Evolutionary conservation across 2,329 filamentous ascomycete genomes (phyloP).

Genomic region (Lachnum nothofagi): DNA sequence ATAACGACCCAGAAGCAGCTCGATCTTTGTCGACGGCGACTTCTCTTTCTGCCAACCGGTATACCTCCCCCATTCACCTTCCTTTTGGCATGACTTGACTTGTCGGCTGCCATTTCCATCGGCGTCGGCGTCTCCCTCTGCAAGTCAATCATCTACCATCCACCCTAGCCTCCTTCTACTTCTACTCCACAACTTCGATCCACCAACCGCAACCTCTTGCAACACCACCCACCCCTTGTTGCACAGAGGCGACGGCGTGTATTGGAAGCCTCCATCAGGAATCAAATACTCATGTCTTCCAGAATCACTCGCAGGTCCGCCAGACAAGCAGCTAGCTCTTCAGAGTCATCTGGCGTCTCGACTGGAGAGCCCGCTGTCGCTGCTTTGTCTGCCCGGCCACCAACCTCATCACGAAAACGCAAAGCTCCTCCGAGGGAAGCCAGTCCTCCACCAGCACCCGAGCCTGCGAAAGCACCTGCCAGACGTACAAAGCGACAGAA

Average conservation of each 20-base stretch:
- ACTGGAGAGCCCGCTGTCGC: slow-evolving; percentile 33
- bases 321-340: slow-evolving; percentile 69
- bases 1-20: slow-evolving; percentile 15
- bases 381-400: slow-evolving; percentile 40
- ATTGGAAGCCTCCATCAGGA: slow-evolving; percentile 12
- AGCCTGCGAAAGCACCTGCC: slow-evolving; percentile 39
- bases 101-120: not conserved
- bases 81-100: slow-evolving; percentile 1
- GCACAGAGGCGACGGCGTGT: slow-evolving; percentile 16
- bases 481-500: slow-evolving; percentile 69
- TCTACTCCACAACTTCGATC: slow-evolving; percentile 3
- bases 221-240: slow-evolving; percentile 15
- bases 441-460: slow-evolving; percentile 38
- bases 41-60: slow-evolving; percentile 19
- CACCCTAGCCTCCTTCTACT: slow-evolving; percentile 7
- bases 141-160: slow-evolving; percentile 3
- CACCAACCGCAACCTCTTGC: slow-evolving; percentile 11
- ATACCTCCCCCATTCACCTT: slow-evolving; percentile 18
- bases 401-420: slow-evolving; percentile 63
- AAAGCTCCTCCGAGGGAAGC: slow-evolving; percentile 59
- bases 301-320: slow-evolving; percentile 95
- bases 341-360: slow-evolving; percentile 34
- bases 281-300: slow-evolving; percentile 75
- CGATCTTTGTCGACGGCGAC: slow-evolving; percentile 10
- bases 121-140: not conserved